Base-by-base conservation (phyloP, 2,329 filamentous ascomycete species). In the Fusarium napiforme region DNA sequence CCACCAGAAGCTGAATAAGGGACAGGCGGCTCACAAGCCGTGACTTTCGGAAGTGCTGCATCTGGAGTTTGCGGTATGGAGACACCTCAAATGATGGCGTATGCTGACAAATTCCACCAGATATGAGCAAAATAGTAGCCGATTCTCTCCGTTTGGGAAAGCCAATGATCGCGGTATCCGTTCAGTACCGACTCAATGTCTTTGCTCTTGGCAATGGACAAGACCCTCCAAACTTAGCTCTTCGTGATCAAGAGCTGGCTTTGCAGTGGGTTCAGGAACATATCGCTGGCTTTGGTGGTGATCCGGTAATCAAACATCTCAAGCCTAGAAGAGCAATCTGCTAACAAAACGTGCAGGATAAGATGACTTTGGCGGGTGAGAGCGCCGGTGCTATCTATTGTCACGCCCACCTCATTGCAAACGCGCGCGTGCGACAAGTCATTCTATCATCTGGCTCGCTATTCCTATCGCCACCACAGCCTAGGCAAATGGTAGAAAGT, bases 361-460 rank as follows among this genome's bases (percentile, higher is more conserved):
- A 81, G 28, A 80, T 86, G 11, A 86, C 84, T 0, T 60, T 86
- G 5, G 81, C 81, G 2, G 85, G 85, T 8, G 84, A 86, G 67
- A 86, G 84, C 49, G 85, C 85, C 0, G 85, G 85, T 0, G 85
- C 82, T 6, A 79, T 86, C 4, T 85, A 85, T 30, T 79, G 78
- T 9, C 85, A 86, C 71, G 84, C 83, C 3, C 84, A 86, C 67
- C 83, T 74, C 43, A 83, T 19, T 78, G 81, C 26, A 77, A 78
- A 3, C 77, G 5, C 78, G 75, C 2, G 72, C 7, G 60, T 39
- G 2, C 36, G 75, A 36, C 79, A 82, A 47, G 81, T 77, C 8
- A 78, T 85, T 8, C 58, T 86, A 11, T 79, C 81, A 28, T 86
- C 84, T 0, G 85, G 85, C 9, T 82, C 83, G 7, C 70, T 86